Evolutionary conservation across 441 rosid genomes (phyloP).

Genomic region (Erysimum pusillum): DNA sequence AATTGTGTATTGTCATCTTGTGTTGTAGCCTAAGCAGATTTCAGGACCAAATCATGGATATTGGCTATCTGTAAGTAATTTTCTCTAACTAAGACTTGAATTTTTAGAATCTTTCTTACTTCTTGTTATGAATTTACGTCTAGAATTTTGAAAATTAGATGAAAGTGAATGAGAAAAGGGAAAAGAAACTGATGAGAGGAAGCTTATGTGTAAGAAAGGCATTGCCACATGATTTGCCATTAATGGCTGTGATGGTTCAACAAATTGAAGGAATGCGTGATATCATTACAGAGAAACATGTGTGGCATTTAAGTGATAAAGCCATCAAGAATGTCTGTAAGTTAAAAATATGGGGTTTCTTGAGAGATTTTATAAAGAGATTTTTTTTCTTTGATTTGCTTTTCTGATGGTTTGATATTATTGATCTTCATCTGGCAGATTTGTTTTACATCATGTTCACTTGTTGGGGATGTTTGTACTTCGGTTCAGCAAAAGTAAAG

Average conservation of each 20-base stretch:
- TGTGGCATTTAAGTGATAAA: conserved; percentile 85
- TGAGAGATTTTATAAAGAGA: not conserved
- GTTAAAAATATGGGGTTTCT: conserved; percentile 38
- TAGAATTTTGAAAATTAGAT: conserved; percentile 13
- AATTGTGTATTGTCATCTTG: conserved; percentile 11
- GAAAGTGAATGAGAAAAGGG: conserved; percentile 44
- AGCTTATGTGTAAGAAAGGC: conserved; percentile 55
- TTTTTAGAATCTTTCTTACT: not conserved
- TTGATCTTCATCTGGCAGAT: conserved; percentile 54
- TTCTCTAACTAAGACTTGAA: not conserved
- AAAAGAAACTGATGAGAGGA: conserved; percentile 41
- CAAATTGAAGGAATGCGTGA: conserved; percentile 79
- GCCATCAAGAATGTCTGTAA: conserved; percentile 85
- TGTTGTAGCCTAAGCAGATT: conserved; percentile 54
- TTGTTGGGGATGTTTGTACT: conserved; percentile 88
- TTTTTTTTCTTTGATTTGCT: not conserved
- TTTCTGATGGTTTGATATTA: not conserved
- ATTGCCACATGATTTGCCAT: conserved; percentile 66
- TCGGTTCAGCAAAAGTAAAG: conserved; percentile 76
- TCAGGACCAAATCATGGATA: conserved; percentile 49
- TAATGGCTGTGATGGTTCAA: conserved; percentile 87
- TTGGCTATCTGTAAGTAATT: conserved; percentile 48
- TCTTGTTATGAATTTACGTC: conserved; percentile 4
- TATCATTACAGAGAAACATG: conserved; percentile 67
- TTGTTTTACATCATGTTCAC: conserved; percentile 86